Percentiles rank a stretch among this genome's conserved stretches.
Evolutionary conservation across 495 filamentous ascomycete genomes (phyloP).

Genomic region (Hypoxylon lienhwacheense): DNA sequence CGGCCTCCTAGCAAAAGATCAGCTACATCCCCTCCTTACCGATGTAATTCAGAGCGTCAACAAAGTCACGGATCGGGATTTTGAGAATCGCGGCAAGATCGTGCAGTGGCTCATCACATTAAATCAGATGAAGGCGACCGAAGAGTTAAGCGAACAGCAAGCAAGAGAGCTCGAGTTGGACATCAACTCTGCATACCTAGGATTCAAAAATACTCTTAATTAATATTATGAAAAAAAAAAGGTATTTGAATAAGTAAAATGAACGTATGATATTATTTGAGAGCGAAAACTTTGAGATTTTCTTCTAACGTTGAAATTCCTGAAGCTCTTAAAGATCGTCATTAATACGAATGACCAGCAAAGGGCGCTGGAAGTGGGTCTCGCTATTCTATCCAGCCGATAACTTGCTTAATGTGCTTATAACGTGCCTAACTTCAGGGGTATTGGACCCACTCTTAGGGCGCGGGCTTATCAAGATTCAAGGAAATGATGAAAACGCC

Average conservation of each 20-base stretch:
- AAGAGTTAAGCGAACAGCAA: slow-evolving; percentile 86
- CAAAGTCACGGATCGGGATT: slow-evolving; percentile 90
- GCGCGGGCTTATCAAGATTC: slow-evolving; percentile 24
- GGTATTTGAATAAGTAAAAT: no score
- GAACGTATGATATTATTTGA: no score
- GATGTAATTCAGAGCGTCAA: slow-evolving; percentile 96
- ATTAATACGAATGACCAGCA: background rate
- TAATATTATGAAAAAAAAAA: slow-evolving; percentile 5
- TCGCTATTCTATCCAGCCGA: slow-evolving; percentile 8
- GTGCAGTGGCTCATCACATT: slow-evolving; percentile 96
- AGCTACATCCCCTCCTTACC: slow-evolving; percentile 87
- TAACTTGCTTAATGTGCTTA: slow-evolving; percentile 12
- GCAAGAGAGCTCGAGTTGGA: slow-evolving; percentile 84
- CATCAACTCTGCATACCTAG: slow-evolving; percentile 87
- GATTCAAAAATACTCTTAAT: slow-evolving; percentile 68
- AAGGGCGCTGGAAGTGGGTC: slow-evolving; percentile 18
- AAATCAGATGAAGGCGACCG: slow-evolving; percentile 95
- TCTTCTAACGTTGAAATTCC: no score
- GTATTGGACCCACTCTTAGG: slow-evolving; percentile 19
- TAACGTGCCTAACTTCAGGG: no score
- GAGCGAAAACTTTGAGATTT: no score
- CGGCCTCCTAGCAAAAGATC: slow-evolving; percentile 88
- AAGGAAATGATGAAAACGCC: no score
- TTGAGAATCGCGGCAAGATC: slow-evolving; percentile 93
- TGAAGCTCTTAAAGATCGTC: no score